These are phyloP conservation scores for Curvularia lunata DNA, from an alignment of 2,329 filamentous ascomycete species.

Conservation along the genomic window DNA sequence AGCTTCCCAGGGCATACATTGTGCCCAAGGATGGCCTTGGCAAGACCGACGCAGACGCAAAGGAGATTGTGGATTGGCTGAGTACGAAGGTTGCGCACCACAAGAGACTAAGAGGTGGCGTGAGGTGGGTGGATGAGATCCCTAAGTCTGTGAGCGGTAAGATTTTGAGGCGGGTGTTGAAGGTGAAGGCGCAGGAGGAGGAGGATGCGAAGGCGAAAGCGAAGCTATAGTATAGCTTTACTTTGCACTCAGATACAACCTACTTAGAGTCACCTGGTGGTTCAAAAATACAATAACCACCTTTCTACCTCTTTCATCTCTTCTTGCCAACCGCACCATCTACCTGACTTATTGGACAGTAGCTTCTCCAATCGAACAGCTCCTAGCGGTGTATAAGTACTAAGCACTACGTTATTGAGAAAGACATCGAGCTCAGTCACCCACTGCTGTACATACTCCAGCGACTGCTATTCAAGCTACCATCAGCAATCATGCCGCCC, in stretches of 20 bases:
- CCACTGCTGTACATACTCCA: neutral
- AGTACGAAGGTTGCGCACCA: conserved; percentile 54
- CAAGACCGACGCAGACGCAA: conserved; percentile 39
- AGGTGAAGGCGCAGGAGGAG: conserved; percentile 52
- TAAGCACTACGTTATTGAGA: neutral
- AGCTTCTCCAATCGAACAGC: neutral
- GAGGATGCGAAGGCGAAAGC: conserved; percentile 48
- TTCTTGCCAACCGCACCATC: neutral
- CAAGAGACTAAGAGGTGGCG: conserved; percentile 55
- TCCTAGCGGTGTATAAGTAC: neutral
- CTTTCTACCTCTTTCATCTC: neutral
- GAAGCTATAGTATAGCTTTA: conserved; percentile 47
- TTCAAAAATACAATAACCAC: neutral
- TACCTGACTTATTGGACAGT: neutral
- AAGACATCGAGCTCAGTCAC: neutral
- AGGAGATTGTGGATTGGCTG: conserved; percentile 54
- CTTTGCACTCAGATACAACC: neutral
- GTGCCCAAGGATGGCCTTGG: conserved; percentile 43
- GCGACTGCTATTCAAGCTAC: neutral
- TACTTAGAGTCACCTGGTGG: neutral
- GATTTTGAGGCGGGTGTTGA: conserved; percentile 55
- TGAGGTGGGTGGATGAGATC: conserved; percentile 56
- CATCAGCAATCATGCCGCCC: neutral
- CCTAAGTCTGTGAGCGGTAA: conserved; percentile 57
- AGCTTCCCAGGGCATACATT: conserved; percentile 50